phyloP scores from a whole-genome alignment of 345 rosid species.

The Salix udensis region DNA sequence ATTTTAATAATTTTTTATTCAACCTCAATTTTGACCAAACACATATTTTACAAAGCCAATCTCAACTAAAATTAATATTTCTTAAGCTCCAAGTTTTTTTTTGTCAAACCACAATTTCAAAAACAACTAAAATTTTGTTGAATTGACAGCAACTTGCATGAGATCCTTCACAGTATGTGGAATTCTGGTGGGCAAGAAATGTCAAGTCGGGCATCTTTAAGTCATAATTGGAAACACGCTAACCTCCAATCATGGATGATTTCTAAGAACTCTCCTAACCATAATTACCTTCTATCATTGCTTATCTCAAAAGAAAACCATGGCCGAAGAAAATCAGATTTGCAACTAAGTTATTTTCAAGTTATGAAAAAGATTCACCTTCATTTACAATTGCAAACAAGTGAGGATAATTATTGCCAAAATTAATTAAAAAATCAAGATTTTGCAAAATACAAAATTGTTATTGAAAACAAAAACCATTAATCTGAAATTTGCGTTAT shows the following conservation, averaged over 20 bases:
- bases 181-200: neutral
- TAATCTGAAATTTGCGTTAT: constrained; percentile 24
- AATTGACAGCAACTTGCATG: no score
- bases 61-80: no score
- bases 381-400: constrained; percentile 7
- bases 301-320: no score
- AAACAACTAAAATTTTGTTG: no score
- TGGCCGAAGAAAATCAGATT: neutral
- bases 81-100: no score
- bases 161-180: neutral
- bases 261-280: neutral
- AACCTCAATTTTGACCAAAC: no score
- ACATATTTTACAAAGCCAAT: no score
- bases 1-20: no score
- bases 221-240: neutral
- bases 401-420: neutral
- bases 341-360: neutral
- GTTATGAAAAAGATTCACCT: neutral
- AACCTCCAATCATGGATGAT: neutral
- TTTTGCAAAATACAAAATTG: neutral
- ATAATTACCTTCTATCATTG: no score
- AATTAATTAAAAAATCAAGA: neutral
- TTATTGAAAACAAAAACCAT: neutral
- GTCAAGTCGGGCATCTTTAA: neutral
- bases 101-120: no score